Percentiles rank a stretch among this genome's conserved stretches.
Evolutionary conservation across 108 stramenopile species (phyloP).

Genomic region (Nannochloropsis salina): DNA sequence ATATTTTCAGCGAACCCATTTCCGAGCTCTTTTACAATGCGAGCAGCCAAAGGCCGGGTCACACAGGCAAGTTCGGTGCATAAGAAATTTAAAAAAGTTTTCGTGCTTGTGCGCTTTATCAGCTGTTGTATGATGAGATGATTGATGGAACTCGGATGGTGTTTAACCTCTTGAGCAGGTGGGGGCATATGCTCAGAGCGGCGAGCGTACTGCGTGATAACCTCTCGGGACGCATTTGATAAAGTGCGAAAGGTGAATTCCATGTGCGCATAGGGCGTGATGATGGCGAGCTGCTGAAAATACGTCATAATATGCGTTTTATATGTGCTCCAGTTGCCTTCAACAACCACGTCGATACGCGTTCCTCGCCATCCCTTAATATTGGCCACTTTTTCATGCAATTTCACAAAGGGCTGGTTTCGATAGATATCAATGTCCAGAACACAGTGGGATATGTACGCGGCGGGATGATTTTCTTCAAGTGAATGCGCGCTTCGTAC

Average conservation of each 20-base stretch:
- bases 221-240: conserved; percentile 32
- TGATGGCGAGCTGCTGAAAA: conserved; percentile 87
- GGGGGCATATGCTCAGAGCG: conserved; percentile 78
- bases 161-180: conserved; percentile 76
- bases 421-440: conserved; percentile 92
- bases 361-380: conserved; percentile 65
- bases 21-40: conserved; percentile 42
- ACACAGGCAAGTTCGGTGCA: conserved; percentile 32
- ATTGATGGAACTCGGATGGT: conserved; percentile 75
- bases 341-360: conserved; percentile 72
- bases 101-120: conserved; percentile 63
- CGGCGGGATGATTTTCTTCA: conserved; percentile 49
- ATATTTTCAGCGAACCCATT: conserved; percentile 34
- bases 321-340: conserved; percentile 87
- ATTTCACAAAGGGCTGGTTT: conserved; percentile 70
- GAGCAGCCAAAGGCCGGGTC: conserved; percentile 28
- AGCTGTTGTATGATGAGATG: conserved; percentile 87
- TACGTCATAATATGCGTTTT: conserved; percentile 78
- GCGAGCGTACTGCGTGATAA: conserved; percentile 37
- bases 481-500: conserved; percentile 33
- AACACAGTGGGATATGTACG: conserved; percentile 62
- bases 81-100: conserved; percentile 69
- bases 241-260: conserved; percentile 59
- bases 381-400: conserved; percentile 66
- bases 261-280: conserved; percentile 86